These are phyloP conservation scores for Brasenia schreberi DNA, from an alignment of 164 flowering plant species.

Conservation along the genomic window DNA sequence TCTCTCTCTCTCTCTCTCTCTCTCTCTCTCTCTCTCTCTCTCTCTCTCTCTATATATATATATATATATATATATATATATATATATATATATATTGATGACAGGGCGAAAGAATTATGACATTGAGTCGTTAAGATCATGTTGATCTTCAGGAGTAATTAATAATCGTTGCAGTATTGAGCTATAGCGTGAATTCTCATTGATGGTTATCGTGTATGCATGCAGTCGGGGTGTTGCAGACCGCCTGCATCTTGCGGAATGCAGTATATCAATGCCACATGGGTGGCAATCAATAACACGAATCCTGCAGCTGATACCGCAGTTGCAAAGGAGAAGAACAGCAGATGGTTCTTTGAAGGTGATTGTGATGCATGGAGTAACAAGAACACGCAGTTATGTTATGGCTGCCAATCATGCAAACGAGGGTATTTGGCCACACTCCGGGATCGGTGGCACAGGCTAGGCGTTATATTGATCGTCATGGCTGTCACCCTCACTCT, in stretches of 20 bases:
- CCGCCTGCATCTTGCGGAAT: conserved; percentile 28
- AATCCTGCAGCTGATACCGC: background rate
- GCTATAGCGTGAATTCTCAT: too few species aligned
- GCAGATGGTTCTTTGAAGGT: background rate
- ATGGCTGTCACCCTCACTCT: conserved; percentile 14
- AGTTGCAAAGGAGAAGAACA: too few species aligned
- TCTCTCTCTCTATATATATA: too few species aligned
- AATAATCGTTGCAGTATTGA: too few species aligned
- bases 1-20: too few species aligned
- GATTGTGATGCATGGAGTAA: conserved; percentile 33
- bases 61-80: too few species aligned
- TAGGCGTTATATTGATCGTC: conserved; percentile 22
- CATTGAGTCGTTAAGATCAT: too few species aligned
- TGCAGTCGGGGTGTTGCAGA: conserved; percentile 35
- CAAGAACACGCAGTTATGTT: conserved; percentile 16
- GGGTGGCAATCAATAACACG: conserved; percentile 8
- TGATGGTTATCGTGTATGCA: too few species aligned
- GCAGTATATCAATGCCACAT: conserved; percentile 31
- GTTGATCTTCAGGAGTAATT: too few species aligned
- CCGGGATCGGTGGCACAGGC: conserved; percentile 22
- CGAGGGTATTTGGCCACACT: conserved; percentile 20
- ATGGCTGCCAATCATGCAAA: conserved; percentile 25
- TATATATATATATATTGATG: too few species aligned
- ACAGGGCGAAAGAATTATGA: too few species aligned
- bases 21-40: too few species aligned